Conservation (phyloP, 257 asterid genomes). For the Scutellaria barbata region DNA sequence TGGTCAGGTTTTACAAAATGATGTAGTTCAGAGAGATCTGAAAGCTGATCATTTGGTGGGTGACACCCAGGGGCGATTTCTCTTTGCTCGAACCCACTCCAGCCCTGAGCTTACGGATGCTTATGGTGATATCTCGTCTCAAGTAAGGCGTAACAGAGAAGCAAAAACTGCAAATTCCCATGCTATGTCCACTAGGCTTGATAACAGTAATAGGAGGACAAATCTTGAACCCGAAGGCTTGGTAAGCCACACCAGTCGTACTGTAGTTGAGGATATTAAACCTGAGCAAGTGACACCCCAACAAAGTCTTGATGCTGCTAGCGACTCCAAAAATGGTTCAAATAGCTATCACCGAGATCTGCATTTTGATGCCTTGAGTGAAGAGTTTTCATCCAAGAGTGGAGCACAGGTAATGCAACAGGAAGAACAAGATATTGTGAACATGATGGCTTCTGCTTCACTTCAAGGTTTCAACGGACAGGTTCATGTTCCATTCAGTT, state of each 20-base stretch:
- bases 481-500: slow-evolving; percentile 65
- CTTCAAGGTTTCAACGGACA: slow-evolving; percentile 77
- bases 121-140: slow-evolving; percentile 55
- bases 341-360: slow-evolving; percentile 55
- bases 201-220: slow-evolving; percentile 50
- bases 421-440: slow-evolving; percentile 87
- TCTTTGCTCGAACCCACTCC: slow-evolving; percentile 83
- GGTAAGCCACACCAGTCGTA: slow-evolving; percentile 48
- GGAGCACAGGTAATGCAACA: slow-evolving; percentile 63
- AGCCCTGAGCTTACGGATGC: slow-evolving; percentile 94
- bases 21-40: slow-evolving; percentile 57
- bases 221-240: slow-evolving; percentile 57
- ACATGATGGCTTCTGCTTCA: slow-evolving; percentile 85
- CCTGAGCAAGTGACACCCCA: slow-evolving; percentile 51
- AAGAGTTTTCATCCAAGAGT: slow-evolving; percentile 60
- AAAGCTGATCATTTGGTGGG: slow-evolving; percentile 59
- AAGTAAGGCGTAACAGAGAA: slow-evolving; percentile 44
- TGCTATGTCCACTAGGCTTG: slow-evolving; percentile 48
- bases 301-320: slow-evolving; percentile 53
- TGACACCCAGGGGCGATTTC: slow-evolving; percentile 65
- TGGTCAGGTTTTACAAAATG: slow-evolving; percentile 50
- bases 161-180: slow-evolving; percentile 59
- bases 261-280: slow-evolving; percentile 54
- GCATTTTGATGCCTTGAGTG: slow-evolving; percentile 56
- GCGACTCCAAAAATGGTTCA: slow-evolving; percentile 56